These are phyloP conservation scores for Annulohypoxylon maeteangense DNA, from an alignment of 495 filamentous ascomycete species.

Conservation along the genomic window DNA sequence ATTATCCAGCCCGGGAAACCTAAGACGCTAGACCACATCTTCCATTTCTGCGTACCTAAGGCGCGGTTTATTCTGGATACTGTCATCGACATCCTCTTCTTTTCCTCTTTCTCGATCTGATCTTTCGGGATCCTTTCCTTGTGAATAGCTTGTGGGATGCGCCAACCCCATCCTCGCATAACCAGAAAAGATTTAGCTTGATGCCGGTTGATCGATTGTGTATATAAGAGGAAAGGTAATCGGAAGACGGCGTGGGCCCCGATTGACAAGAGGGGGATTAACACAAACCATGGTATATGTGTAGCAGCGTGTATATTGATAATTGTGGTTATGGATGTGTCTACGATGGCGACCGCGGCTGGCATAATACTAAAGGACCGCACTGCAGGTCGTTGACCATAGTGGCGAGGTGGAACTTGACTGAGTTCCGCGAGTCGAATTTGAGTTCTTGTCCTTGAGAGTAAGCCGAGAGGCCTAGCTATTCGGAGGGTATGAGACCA, in stretches of 20 bases:
- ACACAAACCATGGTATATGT: slow-evolving; percentile 73
- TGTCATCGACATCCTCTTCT: slow-evolving; percentile 46
- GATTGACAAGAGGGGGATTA: slow-evolving; percentile 76
- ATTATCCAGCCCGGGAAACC: slow-evolving; percentile 76
- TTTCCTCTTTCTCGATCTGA: slow-evolving; percentile 31
- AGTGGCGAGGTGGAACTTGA: background rate
- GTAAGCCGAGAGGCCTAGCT: slow-evolving; percentile 21
- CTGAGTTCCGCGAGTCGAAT: background rate
- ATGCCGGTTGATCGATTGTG: slow-evolving; percentile 54
- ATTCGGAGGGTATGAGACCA: slow-evolving; percentile 15
- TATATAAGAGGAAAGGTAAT: slow-evolving; percentile 68
- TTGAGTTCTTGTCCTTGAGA: slow-evolving; percentile 11
- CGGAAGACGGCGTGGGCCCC: slow-evolving; percentile 68
- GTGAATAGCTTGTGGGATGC: slow-evolving; percentile 44
- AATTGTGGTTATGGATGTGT: slow-evolving; percentile 65
- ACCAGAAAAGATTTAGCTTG: slow-evolving; percentile 62
- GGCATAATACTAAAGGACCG: slow-evolving; percentile 33
- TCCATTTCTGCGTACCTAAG: slow-evolving; percentile 64
- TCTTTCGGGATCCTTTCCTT: slow-evolving; percentile 17
- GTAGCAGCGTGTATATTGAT: slow-evolving; percentile 68
- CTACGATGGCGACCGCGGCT: slow-evolving; percentile 59
- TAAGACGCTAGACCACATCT: slow-evolving; percentile 53
- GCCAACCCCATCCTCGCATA: slow-evolving; percentile 58
- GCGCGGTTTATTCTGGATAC: slow-evolving; percentile 53
- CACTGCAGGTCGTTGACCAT: background rate